Base-by-base conservation (phyloP, 192 early-diverging fungal genomes). In the Umbelopsis isabellina region DNA sequence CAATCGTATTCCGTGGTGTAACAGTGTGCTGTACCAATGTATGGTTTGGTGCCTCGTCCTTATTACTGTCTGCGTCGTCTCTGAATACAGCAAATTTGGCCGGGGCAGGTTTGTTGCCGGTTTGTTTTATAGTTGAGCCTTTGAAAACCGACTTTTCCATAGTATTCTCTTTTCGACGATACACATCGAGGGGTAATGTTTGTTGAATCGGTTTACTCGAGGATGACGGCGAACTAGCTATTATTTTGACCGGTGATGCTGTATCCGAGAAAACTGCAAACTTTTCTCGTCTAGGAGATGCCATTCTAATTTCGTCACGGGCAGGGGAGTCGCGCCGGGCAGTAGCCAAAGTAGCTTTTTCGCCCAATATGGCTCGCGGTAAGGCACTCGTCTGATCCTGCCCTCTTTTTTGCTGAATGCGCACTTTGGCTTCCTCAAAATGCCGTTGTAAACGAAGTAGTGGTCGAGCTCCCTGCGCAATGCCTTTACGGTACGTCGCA, bases 71-170 rank as follows among this genome's bases (percentile, higher is more conserved):
- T 4, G 55, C 18, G 33, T 61, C 55, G 55, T 61, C 55, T 35
- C 55, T 25, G n/a, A 61, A 61, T 1, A 61, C 55, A 16, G 55
- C 25, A n/a, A 61, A 61, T n/a, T 61, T 61, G 25, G 55, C 55
- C 3, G 55, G 55, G 4, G 55, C 10, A 27, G 55, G 55, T 18
- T 61, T 61, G 55, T 16, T 5, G 4, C 33, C 25, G 15, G 30
- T 18, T 35, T 61, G 27, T 35, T 35, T 23, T 13, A 61, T 0
- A 13, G 33, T 35, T 1, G 55, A 61, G 16, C 55, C 55, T 33
- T 61, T 61, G 55, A 61, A 61, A 1, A 61, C 30, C 0, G 55
- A 61, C 16, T 61, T 61, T 18, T 61, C 55, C 21, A 35, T 16
- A 5, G 33, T 30, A 18, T 61, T 61, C 33, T 61, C 55, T 30